phyloP scores from a whole-genome alignment of 306 rosid genomes.

The Rosa persica region DNA sequence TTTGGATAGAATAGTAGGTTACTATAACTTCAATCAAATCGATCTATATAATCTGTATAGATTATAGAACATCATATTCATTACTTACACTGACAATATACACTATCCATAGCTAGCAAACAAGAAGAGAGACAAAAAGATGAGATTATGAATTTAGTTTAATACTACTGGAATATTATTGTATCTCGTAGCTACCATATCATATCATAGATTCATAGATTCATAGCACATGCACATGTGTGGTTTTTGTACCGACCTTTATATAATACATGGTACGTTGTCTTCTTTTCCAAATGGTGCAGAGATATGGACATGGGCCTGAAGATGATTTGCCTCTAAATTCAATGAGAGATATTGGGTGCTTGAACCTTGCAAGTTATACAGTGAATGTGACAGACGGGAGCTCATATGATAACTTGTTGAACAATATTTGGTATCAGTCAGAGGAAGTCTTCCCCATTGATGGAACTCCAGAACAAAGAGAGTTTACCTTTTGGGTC shows the following conservation, averaged over 20 bases:
- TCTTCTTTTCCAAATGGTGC: conserved; percentile 6
- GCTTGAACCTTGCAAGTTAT: conserved; percentile 42
- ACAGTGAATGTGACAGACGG: conserved; percentile 34
- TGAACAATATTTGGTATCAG: conserved; percentile 67
- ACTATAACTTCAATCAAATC: too few relatives aligned
- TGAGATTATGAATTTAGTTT: too few relatives aligned
- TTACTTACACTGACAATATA: too few relatives aligned
- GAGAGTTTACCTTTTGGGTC: conserved; percentile 54
- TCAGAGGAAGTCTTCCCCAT: conserved; percentile 59
- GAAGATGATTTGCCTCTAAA: conserved; percentile 42
- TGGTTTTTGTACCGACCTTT: neutral
- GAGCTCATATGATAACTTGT: conserved; percentile 34
- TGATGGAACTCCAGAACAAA: conserved; percentile 55
- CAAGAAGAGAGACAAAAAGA: neutral
- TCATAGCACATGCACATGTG: neutral
- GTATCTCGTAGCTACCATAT: neutral
- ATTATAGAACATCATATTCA: too few relatives aligned
- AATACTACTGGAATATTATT: neutral
- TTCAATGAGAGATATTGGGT: conserved; percentile 33
- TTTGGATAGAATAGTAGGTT: too few relatives aligned
- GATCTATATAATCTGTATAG: too few relatives aligned
- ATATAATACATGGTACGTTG: neutral
- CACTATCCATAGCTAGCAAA: too few relatives aligned
- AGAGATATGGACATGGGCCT: conserved; percentile 53
- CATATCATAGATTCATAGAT: neutral